Base-by-base conservation (phyloP, 768 basidiomycete species). In the Galerina sulciceps region DNA sequence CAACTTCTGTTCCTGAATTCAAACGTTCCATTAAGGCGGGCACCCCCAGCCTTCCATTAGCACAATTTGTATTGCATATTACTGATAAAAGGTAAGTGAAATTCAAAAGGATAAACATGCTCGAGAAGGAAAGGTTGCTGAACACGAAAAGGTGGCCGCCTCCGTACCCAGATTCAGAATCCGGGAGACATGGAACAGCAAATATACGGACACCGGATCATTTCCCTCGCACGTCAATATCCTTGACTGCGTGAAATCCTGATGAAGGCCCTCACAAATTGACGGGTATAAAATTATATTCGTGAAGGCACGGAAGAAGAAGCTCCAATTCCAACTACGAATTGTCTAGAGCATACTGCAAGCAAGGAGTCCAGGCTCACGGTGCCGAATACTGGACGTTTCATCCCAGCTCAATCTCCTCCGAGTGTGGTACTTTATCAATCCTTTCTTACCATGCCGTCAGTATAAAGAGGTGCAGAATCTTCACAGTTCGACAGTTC, bases 191-290 rank as follows among this genome's bases (percentile, higher is more conserved):
- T 31, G 26, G 26, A 31, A 2, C 26, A 31, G 2, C 26, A 31
- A 31, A 31, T 5, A 8, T 31, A 31, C 26, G 2, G 4, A 45
- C 26, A 40, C 57, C 61, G 61, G 61, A 62, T 62, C 61, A 62
- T 15, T 46, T 61, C 41, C 35, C 48, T 55, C 53, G 48, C 60
- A 53, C 57, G 55, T 61, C 60, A 61, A 44, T 41, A 45, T 35
- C 26, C 23, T 37, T 58, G 57, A 62, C 57, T 44, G 61, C 57
- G 61, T 62, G 61, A 62, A 62, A 53, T 26, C 10, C 20, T 56
- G 46, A 56, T 56, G 46, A 41, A 40, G 45, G 22, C 36, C 41
- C 15, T 10, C 36, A n/a, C 31, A 54, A 31, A 31, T 45, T 36
- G 17, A 15, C 5, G 18, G 23, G 17, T 54, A 43, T 40, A 52